Percentiles rank a stretch among this genome's conserved stretches.
Evolutionary conservation across 305 asterid species (phyloP).

Genomic region (Fraxinus greggii): DNA sequence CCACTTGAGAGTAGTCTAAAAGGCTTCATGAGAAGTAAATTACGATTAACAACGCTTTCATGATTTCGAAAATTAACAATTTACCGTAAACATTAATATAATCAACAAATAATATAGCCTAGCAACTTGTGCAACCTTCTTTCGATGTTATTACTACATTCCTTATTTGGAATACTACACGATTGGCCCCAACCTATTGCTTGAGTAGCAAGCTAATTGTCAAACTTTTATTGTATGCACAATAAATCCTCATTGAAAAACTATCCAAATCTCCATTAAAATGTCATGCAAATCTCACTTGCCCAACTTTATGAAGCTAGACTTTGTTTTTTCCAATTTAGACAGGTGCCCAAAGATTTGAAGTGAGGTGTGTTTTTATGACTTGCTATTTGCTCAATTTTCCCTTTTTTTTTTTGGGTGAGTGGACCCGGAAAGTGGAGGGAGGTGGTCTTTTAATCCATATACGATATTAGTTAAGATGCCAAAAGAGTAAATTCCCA

Average conservation of each 20-base stretch:
- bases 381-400: not conserved
- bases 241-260: not conserved
- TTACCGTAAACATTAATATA: not conserved
- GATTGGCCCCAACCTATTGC: not conserved
- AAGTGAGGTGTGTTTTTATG: not conserved
- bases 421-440: not conserved
- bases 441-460: not conserved
- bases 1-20: not conserved
- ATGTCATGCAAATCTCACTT: not conserved
- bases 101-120: not conserved
- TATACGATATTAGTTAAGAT: not conserved
- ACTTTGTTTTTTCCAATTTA: not conserved
- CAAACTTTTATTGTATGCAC: not conserved
- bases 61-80: not conserved
- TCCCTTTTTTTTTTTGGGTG: not conserved
- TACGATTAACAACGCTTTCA: not conserved
- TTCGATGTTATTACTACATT: not conserved
- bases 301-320: not conserved
- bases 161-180: not conserved
- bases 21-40: not conserved
- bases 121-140: not conserved
- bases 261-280: not conserved
- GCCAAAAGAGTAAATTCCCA: not conserved
- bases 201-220: not conserved
- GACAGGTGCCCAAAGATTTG: not conserved